Base-by-base conservation (phyloP, 2,329 filamentous ascomycete genomes). In the Fusarium musae region DNA sequence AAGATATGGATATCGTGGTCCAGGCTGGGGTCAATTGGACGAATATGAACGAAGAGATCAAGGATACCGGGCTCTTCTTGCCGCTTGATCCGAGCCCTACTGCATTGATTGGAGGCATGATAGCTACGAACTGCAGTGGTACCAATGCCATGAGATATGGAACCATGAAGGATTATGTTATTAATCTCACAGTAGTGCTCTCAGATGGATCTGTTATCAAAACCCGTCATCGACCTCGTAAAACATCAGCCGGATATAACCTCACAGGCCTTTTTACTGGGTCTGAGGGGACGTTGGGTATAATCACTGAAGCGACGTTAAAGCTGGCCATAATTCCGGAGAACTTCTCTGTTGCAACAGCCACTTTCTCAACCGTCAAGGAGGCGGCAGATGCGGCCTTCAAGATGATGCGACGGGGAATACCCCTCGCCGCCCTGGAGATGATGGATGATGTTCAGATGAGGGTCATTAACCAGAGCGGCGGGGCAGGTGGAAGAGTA, bases 111-210 rank as follows among this genome's bases (percentile, higher is more conserved):
- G 88, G 88, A 4, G 88, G 88, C 9, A 90, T 90, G 88, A 83
- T 93, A 9, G 89, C 90, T 0, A 93, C 91, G 2, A 92, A 91
- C 59, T 93, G 92, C 82, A 90, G 85, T 59, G 88, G 88, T 0
- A 90, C 88, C 1, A 89, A 90, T 73, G 87, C 88, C 3, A 85
- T 88, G 63, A 84, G 91, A 58, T 93, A 93, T 76, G 92, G 92
- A 0, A 93, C 92, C 0, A 93, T 93, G 92, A 92, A 92, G 74
- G 92, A 94, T 72, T 93, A 91, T 86, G 92, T 93, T 3, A 84
- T 93, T 66, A 92, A 91, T 70, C 79, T 94, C 30, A 93, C 91
- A 0, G 91, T 93, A 1, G 92, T 93, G 0, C 84, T 93, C 46
- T 89, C 92, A 2, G 91, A 93, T 77, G 92, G 92, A 2, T 87